Base-by-base conservation (phyloP, 2,329 filamentous ascomycete species). In the Cyphellophora attinorum region DNA sequence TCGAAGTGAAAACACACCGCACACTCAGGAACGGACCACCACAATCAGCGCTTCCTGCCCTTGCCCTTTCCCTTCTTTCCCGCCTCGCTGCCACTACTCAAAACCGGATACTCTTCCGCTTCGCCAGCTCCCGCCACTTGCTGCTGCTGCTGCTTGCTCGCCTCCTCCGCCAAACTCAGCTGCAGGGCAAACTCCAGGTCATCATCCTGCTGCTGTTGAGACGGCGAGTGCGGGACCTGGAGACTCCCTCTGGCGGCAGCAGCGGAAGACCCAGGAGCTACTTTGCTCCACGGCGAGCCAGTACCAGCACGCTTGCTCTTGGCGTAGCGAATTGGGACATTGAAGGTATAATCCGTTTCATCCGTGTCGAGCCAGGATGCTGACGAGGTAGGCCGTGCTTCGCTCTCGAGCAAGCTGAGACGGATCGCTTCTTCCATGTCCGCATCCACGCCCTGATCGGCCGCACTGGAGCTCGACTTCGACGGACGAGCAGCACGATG, bases 381-480 rank as follows among this genome's bases (percentile, higher is more conserved):
- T 25, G 21, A 19, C 12, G 41, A 40, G 14, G 41, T 38, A 5
- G 44, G 34, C 11, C 31, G 35, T 31, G 29, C 30, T 13, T 60
- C 52, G 18, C 37, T 47, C 12, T 62, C 57, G 11, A 64, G 53
- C 28, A 67, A 47, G 41, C 64, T 68, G 17, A 74, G 60, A 11
- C 74, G 70, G 34, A 79, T 77, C 1, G 75, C 75, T 56, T 79
- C 73, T 3, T 73, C 74, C 13, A 79, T 64, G 21, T 79, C 74
- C 3, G 68, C 65, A 37, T 75, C 72, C 10, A 19, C 29, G 13
- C 10, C 29, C 19, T 31, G 12, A 11, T 34, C 31, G 6, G 21
- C 21, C 3, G 25, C 33, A 15, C 25, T 25, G n/a, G 30, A 19
- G 3, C 35, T 27, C 11, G 29, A 29, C 11, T 13, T 13, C n/a